These are phyloP conservation scores for Paxillus rubicundulus DNA, from an alignment of 768 basidiomycete genomes.

Conservation along the genomic window DNA sequence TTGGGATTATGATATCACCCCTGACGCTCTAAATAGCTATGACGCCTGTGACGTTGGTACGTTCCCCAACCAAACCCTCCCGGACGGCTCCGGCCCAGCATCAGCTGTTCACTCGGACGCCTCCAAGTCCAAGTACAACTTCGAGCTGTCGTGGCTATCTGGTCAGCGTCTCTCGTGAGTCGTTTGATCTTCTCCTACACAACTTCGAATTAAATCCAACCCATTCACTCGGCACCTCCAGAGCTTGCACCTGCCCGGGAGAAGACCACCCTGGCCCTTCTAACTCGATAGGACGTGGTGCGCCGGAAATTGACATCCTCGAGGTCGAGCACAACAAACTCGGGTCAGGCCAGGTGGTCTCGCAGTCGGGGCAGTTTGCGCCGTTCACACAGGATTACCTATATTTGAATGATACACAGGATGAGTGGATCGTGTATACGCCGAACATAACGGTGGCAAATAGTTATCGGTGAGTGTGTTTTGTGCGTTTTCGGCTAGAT, in stretches of 20 bases:
- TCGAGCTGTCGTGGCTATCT: conserved; percentile 66
- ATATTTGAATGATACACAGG: conserved; percentile 34
- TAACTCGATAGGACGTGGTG: conserved; percentile 54
- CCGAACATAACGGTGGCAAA: conserved; percentile 33
- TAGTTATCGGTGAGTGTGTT: conserved; percentile 42
- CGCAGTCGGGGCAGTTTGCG: conserved; percentile 76
- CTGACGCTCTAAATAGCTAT: conserved; percentile 34
- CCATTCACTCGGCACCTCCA: conserved; percentile 17
- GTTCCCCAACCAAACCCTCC: conserved; percentile 48
- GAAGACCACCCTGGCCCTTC: conserved; percentile 78
- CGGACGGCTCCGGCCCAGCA: conserved; percentile 51
- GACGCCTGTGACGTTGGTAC: conserved; percentile 60
- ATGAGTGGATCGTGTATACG: conserved; percentile 36
- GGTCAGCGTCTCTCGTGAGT: conserved; percentile 75
- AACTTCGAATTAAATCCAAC: background rate
- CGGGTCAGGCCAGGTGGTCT: conserved; percentile 51
- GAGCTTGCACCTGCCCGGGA: conserved; percentile 72
- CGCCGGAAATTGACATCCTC: conserved; percentile 82
- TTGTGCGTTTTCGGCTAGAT: background rate
- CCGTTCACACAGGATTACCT: conserved; percentile 49
- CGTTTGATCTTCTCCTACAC: background rate
- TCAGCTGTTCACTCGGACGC: conserved; percentile 56
- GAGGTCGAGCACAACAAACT: conserved; percentile 70
- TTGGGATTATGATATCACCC: background rate
- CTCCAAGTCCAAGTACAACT: conserved; percentile 51